phyloP scores from a whole-genome alignment of 164 flowering plant species.

The Protea cynaroides region DNA sequence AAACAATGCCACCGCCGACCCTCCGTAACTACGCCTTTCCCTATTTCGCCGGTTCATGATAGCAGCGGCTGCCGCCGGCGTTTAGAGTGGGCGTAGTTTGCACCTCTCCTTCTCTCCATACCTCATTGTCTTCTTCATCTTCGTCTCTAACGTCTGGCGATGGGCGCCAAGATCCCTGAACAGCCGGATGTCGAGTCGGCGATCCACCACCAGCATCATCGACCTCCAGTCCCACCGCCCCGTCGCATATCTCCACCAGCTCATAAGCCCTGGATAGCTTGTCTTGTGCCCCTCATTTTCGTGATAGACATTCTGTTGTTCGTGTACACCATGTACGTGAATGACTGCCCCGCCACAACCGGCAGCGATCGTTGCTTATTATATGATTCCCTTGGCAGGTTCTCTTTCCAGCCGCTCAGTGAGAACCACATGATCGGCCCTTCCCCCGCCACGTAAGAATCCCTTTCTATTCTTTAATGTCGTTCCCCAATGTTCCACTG shows the following conservation, averaged over 20 bases:
- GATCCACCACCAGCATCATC: neutral
- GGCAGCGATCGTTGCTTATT: constrained; percentile 18
- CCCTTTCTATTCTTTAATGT: neutral
- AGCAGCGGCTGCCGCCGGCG: neutral
- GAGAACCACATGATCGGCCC: constrained; percentile 48
- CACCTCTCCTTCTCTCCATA: neutral
- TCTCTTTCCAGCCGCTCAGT: constrained; percentile 38
- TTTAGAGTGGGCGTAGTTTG: neutral
- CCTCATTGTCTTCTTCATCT: neutral
- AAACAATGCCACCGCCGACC: neutral
- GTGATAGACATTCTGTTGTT: constrained; percentile 22
- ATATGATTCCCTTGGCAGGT: constrained; percentile 25
- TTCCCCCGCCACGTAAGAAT: constrained; percentile 30
- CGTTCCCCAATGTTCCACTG: neutral
- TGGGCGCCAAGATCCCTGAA: neutral
- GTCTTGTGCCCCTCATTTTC: constrained; percentile 39
- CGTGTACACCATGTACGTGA: constrained; percentile 30
- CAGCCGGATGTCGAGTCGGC: constrained; percentile 1
- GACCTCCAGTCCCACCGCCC: neutral
- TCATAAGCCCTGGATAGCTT: constrained; percentile 26
- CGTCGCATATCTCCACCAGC: neutral
- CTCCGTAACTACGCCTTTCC: neutral
- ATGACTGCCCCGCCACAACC: constrained; percentile 31
- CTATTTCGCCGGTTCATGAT: neutral
- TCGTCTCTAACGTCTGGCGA: neutral